Base-by-base conservation (phyloP, 345 rosid species). In the Triadica sebifera region DNA sequence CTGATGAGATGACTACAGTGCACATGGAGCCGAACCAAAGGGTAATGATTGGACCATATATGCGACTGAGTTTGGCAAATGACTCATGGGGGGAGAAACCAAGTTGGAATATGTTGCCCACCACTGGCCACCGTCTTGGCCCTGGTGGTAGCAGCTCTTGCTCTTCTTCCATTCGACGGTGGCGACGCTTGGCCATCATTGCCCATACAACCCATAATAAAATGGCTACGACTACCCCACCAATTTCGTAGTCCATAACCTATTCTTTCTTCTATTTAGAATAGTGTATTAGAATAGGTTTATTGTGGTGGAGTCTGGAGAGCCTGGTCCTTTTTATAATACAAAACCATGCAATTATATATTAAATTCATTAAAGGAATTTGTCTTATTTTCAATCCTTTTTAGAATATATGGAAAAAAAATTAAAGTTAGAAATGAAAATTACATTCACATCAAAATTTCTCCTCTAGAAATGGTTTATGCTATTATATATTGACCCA, bases 31-130 rank as follows among this genome's bases (percentile, higher is more conserved):
- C 98, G 1, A 91, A 83, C 86, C 90, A 74, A 1, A 93, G 62
- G n/a, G 92, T 87, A 91, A 91, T 89, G 67, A 91, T 81, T 1
- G 97, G 95, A 7, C 98, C 97, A 59, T 89, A 84, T 34, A 59
- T 56, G 1, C 69, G 75, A 13, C 93, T 80, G 77, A 91, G 70
- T 15, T 75, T 78, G 59, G 90, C 77, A 37, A 91, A 75, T 11
- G 95, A 83, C 20, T 45, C 81, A 70, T 91, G 97, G 0, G 97
- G 89, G 3, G 84, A 39, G 73, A 80, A 83, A 3, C 84, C 90
- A 17, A 93, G 75, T 11, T 88, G 92, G 72, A 89, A 81, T 43
- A 91, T 80, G 80, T 89, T 91, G 0, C 93, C 97, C 1, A 91
- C 88, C 51, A 91, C 74, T 1, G 93, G 95, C 88, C 85, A 87